Evolutionary conservation across 805 yeast genomes (phyloP), one percentile per base, ranked within the genome.

Genomic region (Candida sphagnicola): DNA sequence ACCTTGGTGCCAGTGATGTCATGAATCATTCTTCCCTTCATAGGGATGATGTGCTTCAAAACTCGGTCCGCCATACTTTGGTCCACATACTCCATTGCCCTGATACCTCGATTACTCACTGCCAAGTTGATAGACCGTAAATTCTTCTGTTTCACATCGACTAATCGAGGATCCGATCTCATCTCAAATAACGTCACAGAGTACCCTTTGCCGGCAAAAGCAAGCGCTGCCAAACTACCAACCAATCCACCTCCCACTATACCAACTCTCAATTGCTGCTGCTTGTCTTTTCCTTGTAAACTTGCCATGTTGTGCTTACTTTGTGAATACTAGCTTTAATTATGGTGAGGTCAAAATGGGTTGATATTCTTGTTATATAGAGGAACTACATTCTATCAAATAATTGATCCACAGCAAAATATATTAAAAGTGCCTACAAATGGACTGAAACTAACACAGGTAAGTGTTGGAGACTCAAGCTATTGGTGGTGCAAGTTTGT

Each of bases 1-100:
- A 79, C 81, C 15, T 61, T 57, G 8, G 48, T 46, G 0, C 95
- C 95, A 10, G 68, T 50, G 11, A 61, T 35, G 39, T 82, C 82
- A 58, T 90, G 97, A 41, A 90, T 80, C 96, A 89, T 88, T 31
- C 97, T 69, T 2, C 95, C 96, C 30, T 75, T 64, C 91, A 90
- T 85, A 2, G 96, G 96, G 18, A 86, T 82, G 17, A 85, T 75
- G 30, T 76, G 75, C 23, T 67, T 61, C 44, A 84, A 52, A 2
- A 88, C 71, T 18, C 79, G 53, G 0, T 64, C 58, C 10, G 83
- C 78, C 67, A 88, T 67, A 11, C 64, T 71, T 1, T 62, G 56
- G 53, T 84, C 89, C 10, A 89, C 80, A 35, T 68, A 72, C 40
- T 70, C 62, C 53, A 90, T 60, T 0, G 96, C 84, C 18, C 72